Evolutionary conservation across 345 rosid genomes (phyloP), one percentile per base, ranked within the genome.

Genomic region (Boechera stricta): DNA sequence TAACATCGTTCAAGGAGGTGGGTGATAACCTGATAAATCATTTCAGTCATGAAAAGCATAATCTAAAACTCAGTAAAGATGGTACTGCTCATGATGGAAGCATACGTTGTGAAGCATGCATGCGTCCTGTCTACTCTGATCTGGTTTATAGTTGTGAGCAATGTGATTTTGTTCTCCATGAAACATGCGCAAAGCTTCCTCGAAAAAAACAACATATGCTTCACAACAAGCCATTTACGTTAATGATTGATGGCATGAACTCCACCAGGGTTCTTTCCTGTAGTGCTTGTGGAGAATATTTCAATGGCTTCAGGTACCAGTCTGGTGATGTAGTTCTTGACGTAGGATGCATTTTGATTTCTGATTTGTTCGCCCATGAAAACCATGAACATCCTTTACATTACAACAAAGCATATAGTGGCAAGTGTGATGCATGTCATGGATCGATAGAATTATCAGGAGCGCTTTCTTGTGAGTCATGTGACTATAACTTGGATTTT

Each of bases 351-450:
- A 64, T 13, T 64, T 15, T 9, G 0, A 15, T n/a, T 15, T 1
- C 24, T 8, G 41, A 64, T 2, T 8, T 31, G 0, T 64, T 64
- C 26, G 31, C 5, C 9, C 26, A 26, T 29, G 13, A 29, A 7
- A 31, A 31, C 7, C 69, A 64, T 64, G 8, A 8, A 45, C 39
- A 64, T 13, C 69, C 39, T 24, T 44, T 64, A 26, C 24, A 29
- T 44, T 64, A 64, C 54, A 64, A 44, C 49, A 28, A 45, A 28
- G 1, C 38, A 44, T 44, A 28, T 44, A 44, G 13, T 13, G 68
- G 69, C 13, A 29, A 28, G 8, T 64, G 54, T 28, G 26, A 64
- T 64, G 54, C 26, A 0, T 64, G 39, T 15, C 4, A 64, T 13
- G 6, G 2, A 44, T 28, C 38, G 15, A 1, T 64, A 45, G 1